These are phyloP conservation scores for Umbelopsis sp. DNA, from an alignment of 192 early-diverging fungal species.

Conservation along the genomic window DNA sequence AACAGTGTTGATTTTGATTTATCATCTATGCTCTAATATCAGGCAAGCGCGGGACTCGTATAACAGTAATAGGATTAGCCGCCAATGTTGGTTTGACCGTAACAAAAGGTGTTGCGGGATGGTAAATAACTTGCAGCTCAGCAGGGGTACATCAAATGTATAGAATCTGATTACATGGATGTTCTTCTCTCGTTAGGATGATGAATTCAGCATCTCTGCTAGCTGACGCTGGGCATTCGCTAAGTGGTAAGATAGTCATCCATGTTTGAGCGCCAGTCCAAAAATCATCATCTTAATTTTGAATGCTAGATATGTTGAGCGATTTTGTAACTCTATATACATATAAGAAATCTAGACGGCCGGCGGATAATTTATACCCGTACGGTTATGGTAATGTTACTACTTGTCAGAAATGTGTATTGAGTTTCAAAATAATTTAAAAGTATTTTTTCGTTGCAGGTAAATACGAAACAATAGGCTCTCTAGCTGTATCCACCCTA, in stretches of 20 bases:
- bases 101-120: conserved; percentile 66
- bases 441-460: conserved; percentile 27
- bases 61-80: conserved; percentile 68
- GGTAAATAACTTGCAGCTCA: conserved; percentile 32
- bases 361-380: conserved; percentile 64
- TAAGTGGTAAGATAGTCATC: conserved; percentile 51
- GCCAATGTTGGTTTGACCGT: conserved; percentile 64
- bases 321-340: conserved; percentile 84
- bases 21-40: not conserved
- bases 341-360: conserved; percentile 67
- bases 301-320: conserved; percentile 57
- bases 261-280: not conserved
- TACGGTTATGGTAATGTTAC: conserved; percentile 61
- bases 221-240: conserved; percentile 81
- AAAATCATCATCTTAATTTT: not conserved
- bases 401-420: too few species aligned
- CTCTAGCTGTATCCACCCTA: conserved; percentile 66
- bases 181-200: conserved; percentile 31
- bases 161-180: not conserved
- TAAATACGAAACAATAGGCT: conserved; percentile 66
- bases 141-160: not conserved
- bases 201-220: conserved; percentile 78
- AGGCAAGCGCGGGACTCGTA: conserved; percentile 62
- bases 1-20: not conserved
- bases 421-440: not conserved